Evolutionary conservation across 805 yeast genomes (phyloP), one percentile per base, ranked within the genome.

Genomic region (Wickerhamomyces pijperi): DNA sequence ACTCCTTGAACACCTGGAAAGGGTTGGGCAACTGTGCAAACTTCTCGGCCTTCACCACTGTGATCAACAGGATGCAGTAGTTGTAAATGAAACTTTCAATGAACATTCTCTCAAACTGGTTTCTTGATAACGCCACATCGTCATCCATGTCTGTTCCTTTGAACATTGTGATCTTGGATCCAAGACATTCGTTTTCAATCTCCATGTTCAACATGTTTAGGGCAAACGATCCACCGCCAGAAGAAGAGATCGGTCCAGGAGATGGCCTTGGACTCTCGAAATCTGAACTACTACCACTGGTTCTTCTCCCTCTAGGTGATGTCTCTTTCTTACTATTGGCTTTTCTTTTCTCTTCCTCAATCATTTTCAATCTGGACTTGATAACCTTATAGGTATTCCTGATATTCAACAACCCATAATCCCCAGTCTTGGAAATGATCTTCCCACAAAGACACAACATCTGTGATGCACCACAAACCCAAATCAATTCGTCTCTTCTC

Each of bases 21-120:
- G 76, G 76, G 19, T 65, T 58, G 1, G 73, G 71, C 11, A 68
- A 39, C 4, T 8, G 29, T 4, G 29, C 4, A 7, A 25, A 14
- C 1, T 51, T 49, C 12, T 59, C 57, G 3, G 9, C 5, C 5
- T 50, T 42, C 16, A 47, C 50, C 3, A 59, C 50, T 15, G 70
- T 57, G 35, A 62, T 56, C 23, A 67, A 55, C 4, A 62, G 54
- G 8, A 63, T 56, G 7, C 68, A 55, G 42, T 63, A 68, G 41
- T 63, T 66, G 50, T 63, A 65, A 3, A 68, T 47, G 42, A 66
- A 69, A 31, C 71, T 66, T 38, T 70, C 75, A 18, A 65, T 40
- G 35, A 66, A 56, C 47, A 66, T 64, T 35, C 67, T 50, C 28
- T 50, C 51, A 34, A 48, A 50, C 37, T 47, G 50, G 13, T 25